phyloP scores from a whole-genome alignment of 2,329 filamentous ascomycete species.

The Fusarium austroafricanum region DNA sequence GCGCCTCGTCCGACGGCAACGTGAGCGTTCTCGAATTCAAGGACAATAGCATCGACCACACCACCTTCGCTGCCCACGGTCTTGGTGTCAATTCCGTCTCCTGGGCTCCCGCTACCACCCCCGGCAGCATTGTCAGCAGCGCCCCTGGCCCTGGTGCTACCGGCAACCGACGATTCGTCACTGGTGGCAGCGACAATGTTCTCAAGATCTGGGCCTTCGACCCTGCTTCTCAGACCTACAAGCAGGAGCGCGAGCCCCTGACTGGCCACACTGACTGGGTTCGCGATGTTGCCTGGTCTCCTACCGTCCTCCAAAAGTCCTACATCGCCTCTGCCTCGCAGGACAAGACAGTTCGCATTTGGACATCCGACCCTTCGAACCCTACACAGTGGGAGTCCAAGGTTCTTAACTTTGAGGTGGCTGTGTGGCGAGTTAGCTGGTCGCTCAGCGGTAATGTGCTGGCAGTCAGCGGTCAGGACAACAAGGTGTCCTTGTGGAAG shows the following conservation, averaged over 20 bases:
- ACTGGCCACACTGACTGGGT: constrained; percentile 95
- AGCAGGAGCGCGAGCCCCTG: constrained; percentile 72
- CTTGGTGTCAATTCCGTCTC: constrained; percentile 95
- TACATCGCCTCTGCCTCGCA: constrained; percentile 97
- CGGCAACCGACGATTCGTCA: constrained; percentile 86
- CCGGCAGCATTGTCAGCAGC: constrained; percentile 86
- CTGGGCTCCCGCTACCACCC: constrained; percentile 88
- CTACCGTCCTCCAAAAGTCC: constrained; percentile 92
- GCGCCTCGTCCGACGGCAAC: constrained; percentile 92
- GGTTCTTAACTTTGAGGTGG: constrained; percentile 85
- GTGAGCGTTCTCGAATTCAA: constrained; percentile 97
- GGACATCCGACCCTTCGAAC: constrained; percentile 77
- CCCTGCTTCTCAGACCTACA: constrained; percentile 68
- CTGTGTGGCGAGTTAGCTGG: constrained; percentile 98
- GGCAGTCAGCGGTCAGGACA: constrained; percentile 92
- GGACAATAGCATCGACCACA: constrained; percentile 91
- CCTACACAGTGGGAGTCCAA: constrained; percentile 85
- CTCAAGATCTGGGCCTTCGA: constrained; percentile 95
- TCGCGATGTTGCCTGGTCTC: constrained; percentile 95
- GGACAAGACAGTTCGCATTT: constrained; percentile 97
- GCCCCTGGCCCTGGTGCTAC: constrained; percentile 68
- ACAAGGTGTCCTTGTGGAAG: constrained; percentile 98
- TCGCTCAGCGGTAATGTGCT: constrained; percentile 96
- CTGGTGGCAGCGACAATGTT: constrained; percentile 91
- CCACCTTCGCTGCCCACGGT: constrained; percentile 90